phyloP scores from a whole-genome alignment of 164 flowering plant genomes.

The Magnolia sinica region DNA sequence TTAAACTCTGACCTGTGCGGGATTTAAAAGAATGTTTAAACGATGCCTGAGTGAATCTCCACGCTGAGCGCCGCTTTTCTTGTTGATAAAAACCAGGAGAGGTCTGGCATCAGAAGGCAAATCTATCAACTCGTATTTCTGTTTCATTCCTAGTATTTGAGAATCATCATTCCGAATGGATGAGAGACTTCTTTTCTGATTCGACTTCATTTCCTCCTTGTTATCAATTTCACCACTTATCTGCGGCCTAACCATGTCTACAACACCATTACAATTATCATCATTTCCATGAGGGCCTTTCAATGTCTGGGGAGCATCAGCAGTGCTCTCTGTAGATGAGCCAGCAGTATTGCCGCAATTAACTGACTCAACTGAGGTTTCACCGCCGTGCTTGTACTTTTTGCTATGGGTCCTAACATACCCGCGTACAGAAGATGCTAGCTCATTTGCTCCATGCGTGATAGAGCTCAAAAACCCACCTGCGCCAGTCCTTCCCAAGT shows the following conservation, averaged over 20 bases:
- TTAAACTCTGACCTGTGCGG: conserved; percentile 70
- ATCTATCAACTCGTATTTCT: conserved; percentile 68
- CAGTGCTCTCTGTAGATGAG: conserved; percentile 48
- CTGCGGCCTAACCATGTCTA: conserved; percentile 20
- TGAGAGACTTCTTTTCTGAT: conserved; percentile 39
- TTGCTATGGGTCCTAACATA: conserved; percentile 70
- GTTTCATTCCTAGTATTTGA: conserved; percentile 43
- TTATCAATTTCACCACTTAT: conserved; percentile 34
- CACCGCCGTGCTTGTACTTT: conserved; percentile 65
- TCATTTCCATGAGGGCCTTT: conserved; percentile 44
- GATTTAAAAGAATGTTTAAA: conserved; percentile 79
- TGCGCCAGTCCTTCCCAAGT: conserved; percentile 39
- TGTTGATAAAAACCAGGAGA: conserved; percentile 84
- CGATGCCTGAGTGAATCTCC: conserved; percentile 83
- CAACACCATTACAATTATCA: conserved; percentile 44
- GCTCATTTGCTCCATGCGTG: conserved; percentile 94
- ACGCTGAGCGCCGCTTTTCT: conserved; percentile 93
- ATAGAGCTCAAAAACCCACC: conserved; percentile 81
- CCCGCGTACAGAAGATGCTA: conserved; percentile 90
- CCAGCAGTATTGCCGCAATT: conserved; percentile 42
- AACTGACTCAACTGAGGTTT: conserved; percentile 50
- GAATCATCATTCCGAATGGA: conserved; percentile 53
- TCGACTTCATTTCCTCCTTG: conserved; percentile 38
- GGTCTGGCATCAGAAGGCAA: conserved; percentile 92
- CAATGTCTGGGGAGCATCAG: conserved; percentile 30